Evolutionary conservation across 73 alveolate genomes (phyloP).

Genomic region (Durusdinium trenchii): DNA sequence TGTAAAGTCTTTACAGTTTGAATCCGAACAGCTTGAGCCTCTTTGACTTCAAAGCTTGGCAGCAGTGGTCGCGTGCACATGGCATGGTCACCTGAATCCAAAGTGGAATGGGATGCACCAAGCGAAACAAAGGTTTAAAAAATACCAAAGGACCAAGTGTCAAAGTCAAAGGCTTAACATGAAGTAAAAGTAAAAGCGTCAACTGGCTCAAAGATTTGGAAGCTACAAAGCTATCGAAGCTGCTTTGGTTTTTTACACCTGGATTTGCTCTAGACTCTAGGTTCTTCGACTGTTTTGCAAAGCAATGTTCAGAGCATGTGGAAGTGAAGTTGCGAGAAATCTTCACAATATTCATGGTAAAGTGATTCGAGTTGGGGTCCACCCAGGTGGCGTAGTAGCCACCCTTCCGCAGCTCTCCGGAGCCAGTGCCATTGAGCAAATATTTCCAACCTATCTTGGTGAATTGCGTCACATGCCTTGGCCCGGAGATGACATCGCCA

Average conservation of each 20-base stretch:
- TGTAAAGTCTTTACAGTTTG: no score
- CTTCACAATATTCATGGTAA: slow-evolving; percentile 85
- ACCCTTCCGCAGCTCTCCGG: slow-evolving; percentile 87
- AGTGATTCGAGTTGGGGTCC: slow-evolving; percentile 42
- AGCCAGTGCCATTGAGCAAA: slow-evolving; percentile 70
- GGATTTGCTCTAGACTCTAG: no score
- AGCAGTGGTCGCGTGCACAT: slow-evolving; percentile 69
- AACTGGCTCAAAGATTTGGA: no score
- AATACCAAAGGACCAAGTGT: neutral
- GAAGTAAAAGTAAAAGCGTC: no score
- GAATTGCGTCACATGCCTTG: slow-evolving; percentile 87
- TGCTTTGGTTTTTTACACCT: no score
- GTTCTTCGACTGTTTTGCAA: no score
- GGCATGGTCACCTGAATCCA: slow-evolving; percentile 61
- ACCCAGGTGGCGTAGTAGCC: slow-evolving; percentile 93
- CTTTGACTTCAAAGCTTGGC: slow-evolving; percentile 38
- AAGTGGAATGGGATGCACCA: neutral
- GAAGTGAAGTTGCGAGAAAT: slow-evolving; percentile 66
- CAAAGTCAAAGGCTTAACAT: neutral
- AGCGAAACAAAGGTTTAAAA: neutral
- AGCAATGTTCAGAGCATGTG: no score
- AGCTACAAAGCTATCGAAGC: no score
- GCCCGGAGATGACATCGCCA: neutral
- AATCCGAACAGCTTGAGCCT: neutral
- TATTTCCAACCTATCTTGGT: slow-evolving; percentile 73